A percentile compares a stretch with the other conserved stretches of the same genome.
phyloP scores from a whole-genome alignment of 805 yeast species.

The Ogataea trehalophila region DNA sequence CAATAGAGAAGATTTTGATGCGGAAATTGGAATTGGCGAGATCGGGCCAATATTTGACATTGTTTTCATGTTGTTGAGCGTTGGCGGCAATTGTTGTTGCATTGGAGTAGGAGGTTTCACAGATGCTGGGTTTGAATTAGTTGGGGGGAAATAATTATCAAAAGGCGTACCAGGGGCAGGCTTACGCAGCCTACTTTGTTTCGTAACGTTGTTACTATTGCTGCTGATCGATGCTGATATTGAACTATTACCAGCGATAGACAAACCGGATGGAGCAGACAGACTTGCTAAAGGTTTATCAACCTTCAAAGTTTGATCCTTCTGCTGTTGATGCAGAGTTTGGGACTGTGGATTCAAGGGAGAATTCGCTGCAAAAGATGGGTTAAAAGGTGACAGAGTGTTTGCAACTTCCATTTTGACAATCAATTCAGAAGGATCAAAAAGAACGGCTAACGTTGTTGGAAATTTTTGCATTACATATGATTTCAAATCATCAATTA shows the following conservation, averaged over 20 bases:
- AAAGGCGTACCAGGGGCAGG: not conserved
- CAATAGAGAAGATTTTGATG: constrained; percentile 21
- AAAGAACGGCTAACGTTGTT: constrained; percentile 52
- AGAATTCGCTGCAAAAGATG: not conserved
- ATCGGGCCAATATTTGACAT: constrained; percentile 14
- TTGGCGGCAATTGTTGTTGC: not conserved
- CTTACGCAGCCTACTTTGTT: not conserved
- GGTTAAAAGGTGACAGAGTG: constrained; percentile 8
- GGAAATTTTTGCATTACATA: constrained; percentile 62
- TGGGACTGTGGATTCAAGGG: not conserved
- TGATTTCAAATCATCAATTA: constrained; percentile 78
- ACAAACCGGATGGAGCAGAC: not conserved
- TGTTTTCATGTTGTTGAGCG: constrained; percentile 1
- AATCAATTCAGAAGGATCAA: constrained; percentile 66
- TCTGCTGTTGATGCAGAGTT: not conserved
- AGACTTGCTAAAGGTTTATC: too few relatives aligned
- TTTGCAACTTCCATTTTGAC: constrained; percentile 27
- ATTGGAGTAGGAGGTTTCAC: constrained; percentile 4
- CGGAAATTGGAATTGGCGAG: constrained; percentile 27
- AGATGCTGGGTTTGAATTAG: not conserved
- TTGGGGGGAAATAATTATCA: not conserved
- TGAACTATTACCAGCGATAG: not conserved
- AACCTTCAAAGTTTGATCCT: not conserved
- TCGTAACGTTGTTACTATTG: not conserved
- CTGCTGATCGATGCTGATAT: not conserved